Evolutionary conservation across 2,329 filamentous ascomycete species (phyloP), one percentile per base, ranked within the genome.

Genomic region (Fusarium tjaetaba): DNA sequence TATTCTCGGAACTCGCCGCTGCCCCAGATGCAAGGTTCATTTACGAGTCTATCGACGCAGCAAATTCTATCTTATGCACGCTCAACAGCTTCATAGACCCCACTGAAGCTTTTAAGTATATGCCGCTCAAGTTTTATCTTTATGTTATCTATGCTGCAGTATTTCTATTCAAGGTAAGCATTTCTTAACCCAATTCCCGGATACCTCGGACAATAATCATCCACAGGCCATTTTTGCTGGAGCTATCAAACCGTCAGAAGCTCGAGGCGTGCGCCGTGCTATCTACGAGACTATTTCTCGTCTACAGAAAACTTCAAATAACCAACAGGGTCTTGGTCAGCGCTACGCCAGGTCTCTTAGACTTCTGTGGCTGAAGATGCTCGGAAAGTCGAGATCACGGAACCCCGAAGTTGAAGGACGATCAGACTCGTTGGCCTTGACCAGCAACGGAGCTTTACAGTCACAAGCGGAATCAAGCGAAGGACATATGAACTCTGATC

Each of bases 11-110:
- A 63, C 84, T 91, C 6, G 88, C 88, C 10, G 87, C 87, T 2
- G 88, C 89, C 62, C 89, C 89, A 11, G 90, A 92, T 75, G 89
- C 90, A 10, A 85, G 90, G 11, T 92, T 92, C 79, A 91, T 92
- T 64, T 92, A 91, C 78, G 89, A 91, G 77, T 89, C 89, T 5
- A 86, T 92, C 13, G 89, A 91, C 72, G 89, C 90, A 5, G 90
- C 90, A 1, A 91, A 91, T 76, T 87, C 88, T 1, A 85, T 91
- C 24, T 81, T 92, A 20, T 87, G 85, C 22, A 90, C 89, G 4
- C 84, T 92, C 26, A 90, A 89, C 75, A 87, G 87, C 62, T 87
- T 86, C 68, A 86, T 91, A 36, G 87, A 91, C 62, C 88, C 90
- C 0, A 85, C 87, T 57, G 86, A 85, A 22, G 87, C 88, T 49